Evolutionary conservation across 2,329 filamentous ascomycete species (phyloP).

Genomic region (Talaromyces sp.): DNA sequence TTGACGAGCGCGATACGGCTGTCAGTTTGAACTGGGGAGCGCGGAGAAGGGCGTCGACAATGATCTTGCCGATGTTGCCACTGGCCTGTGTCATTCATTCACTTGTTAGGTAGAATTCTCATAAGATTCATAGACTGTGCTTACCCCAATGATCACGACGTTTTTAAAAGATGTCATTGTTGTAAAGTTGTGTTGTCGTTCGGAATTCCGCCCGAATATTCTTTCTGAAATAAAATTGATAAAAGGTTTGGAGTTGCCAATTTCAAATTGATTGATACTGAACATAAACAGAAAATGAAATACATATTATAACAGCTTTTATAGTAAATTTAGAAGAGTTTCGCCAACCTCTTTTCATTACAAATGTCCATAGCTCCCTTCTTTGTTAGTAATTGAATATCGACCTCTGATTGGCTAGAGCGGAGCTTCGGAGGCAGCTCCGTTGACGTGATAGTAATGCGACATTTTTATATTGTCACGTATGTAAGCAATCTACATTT

Average conservation of each 20-base stretch:
- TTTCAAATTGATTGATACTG: neutral
- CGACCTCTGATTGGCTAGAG: neutral
- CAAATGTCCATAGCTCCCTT: neutral
- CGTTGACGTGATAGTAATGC: neutral
- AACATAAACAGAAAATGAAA: neutral
- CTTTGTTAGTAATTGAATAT: neutral
- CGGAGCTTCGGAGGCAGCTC: constrained; percentile 8
- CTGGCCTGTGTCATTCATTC: constrained; percentile 16
- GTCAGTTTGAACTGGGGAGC: constrained; percentile 18
- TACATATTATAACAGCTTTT: neutral
- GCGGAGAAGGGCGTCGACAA: constrained; percentile 16
- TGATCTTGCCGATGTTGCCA: constrained; percentile 20
- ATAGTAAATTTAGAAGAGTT: neutral
- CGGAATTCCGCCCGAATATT: too few species aligned
- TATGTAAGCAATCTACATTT: too few species aligned
- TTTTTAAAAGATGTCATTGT: constrained; percentile 13
- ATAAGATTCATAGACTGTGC: neutral
- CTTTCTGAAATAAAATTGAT: too few species aligned
- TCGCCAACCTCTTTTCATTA: neutral
- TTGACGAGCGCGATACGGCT: constrained; percentile 19
- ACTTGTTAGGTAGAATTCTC: neutral
- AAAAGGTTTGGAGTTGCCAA: too few species aligned
- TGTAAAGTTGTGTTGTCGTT: neutral
- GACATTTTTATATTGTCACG: neutral
- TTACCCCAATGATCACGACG: constrained; percentile 17